Conservation (phyloP, 306 rosid species). For the Cicer cuneatum region DNA sequence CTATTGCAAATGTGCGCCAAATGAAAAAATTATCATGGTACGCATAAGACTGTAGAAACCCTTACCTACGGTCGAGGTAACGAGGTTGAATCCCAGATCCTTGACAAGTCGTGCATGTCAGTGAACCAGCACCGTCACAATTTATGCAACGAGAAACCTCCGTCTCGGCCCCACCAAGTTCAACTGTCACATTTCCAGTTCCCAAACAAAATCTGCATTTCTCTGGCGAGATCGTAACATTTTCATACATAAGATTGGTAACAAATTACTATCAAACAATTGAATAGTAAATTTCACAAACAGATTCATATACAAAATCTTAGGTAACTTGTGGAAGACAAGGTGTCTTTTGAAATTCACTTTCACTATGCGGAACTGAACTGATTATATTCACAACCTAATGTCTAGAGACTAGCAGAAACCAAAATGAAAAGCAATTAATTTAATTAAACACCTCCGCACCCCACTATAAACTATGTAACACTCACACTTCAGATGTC, state of each 20-base stretch:
- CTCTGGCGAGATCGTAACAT: slow-evolving; percentile 57
- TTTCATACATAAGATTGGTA: slow-evolving; percentile 33
- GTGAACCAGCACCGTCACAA: slow-evolving; percentile 83
- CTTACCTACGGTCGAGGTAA: slow-evolving; percentile 94
- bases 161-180: slow-evolving; percentile 78
- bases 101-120: slow-evolving; percentile 97
- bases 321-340: too few relatives aligned
- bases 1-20: background rate
- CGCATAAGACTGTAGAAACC: slow-evolving; percentile 11
- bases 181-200: slow-evolving; percentile 71
- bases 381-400: slow-evolving; percentile 1
- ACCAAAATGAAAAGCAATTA: too few relatives aligned
- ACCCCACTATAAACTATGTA: background rate
- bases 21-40: slow-evolving; percentile 26
- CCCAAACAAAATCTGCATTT: slow-evolving; percentile 92
- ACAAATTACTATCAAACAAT: background rate
- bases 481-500: background rate
- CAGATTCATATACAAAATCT: too few relatives aligned
- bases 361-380: slow-evolving; percentile 1
- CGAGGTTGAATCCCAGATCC: slow-evolving; percentile 99
- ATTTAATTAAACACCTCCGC: too few relatives aligned
- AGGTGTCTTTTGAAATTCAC: too few relatives aligned
- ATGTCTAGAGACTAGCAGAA: background rate
- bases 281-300: background rate
- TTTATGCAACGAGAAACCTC: slow-evolving; percentile 90